Evolutionary conservation across 2,329 filamentous ascomycete species (phyloP), one percentile per base, ranked within the genome.

Genomic region (Diaporthe amygdali): DNA sequence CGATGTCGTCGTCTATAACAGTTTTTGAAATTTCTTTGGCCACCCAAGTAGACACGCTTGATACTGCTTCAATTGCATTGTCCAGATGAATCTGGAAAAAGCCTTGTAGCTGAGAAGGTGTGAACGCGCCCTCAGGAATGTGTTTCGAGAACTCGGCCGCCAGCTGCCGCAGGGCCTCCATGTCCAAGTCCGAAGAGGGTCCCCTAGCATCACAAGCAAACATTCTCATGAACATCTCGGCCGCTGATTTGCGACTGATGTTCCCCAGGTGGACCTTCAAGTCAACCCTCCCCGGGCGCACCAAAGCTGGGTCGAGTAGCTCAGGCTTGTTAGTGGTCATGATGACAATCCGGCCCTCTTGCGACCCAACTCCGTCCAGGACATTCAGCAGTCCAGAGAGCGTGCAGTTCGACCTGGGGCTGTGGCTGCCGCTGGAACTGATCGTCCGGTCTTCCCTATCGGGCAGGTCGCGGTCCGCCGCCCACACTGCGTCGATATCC

Each of bases 251-350:
- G 27, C 72, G 79, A 54, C 78, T 81, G 70, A 81, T 81, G 37
- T 81, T 78, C 0, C 80, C 79, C 77, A 93, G 93, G 67, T 83
- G 80, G 17, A 92, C 84, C 54, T 85, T 86, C 78, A 90, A 83
- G 71, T 93, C 90, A 0, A 93, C 86, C 2, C 90, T 81, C 0
- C 91, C 91, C 0, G 91, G 90, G 0, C 91, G 84, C 30, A 91
- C 85, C 1, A 93, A 82, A 0, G 90, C 90, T 3, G 84, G 79
- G 70, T 93, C 90, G 0, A 93, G 84, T 70, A 88, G 87, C 70
- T 91, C 88, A 0, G 86, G 84, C 70, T 89, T 87, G 74, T 93
- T 93, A 0, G 91, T 92, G 0, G 91, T 93, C 91, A 93, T 93
- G 73, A 93, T 88, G 1, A 93, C 82, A 1, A 93, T 88, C 9